Conservation (phyloP, 345 rosid species). For the Passiflora organensis region DNA sequence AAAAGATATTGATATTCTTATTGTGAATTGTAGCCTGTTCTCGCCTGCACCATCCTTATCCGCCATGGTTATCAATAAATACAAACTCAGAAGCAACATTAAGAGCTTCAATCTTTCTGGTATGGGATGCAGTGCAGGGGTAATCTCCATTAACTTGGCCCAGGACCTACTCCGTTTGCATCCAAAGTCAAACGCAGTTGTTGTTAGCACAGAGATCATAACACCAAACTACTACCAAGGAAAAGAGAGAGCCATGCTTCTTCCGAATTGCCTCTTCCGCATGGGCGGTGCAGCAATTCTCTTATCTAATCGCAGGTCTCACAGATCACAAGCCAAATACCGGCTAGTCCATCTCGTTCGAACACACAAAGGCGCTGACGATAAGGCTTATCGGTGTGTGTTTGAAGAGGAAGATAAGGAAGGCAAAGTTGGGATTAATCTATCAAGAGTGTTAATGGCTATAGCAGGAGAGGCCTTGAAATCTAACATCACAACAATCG, state of each 20-base stretch:
- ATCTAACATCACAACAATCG: constrained; percentile 11
- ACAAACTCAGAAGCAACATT: constrained; percentile 29
- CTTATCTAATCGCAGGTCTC: constrained; percentile 18
- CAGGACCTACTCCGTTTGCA: constrained; percentile 21
- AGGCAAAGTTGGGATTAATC: constrained; percentile 22
- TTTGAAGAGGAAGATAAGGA: constrained; percentile 23
- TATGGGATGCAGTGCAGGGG: constrained; percentile 42
- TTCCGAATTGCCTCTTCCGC: constrained; percentile 35
- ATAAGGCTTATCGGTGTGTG: constrained; percentile 23
- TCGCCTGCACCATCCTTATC: constrained; percentile 25
- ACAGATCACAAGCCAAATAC: constrained; percentile 17
- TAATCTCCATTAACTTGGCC: constrained; percentile 18
- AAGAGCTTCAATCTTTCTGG: constrained; percentile 34
- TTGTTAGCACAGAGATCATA: constrained; percentile 31
- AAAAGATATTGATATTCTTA: constrained; percentile 22
- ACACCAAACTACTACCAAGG: constrained; percentile 29
- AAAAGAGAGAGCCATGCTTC: constrained; percentile 32
- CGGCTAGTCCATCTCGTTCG: constrained; percentile 23
- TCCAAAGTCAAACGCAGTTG: constrained; percentile 22
- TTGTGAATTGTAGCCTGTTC: constrained; percentile 19
- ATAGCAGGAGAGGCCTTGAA: constrained; percentile 18
- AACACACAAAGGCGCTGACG: constrained; percentile 29
- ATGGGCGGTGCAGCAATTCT: constrained; percentile 35
- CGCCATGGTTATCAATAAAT: constrained; percentile 17
- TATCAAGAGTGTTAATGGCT: constrained; percentile 18